Percentiles rank a stretch among this genome's conserved stretches.
Conservation (phyloP, 768 basidiomycete species). For the Chlorophyllum brunneum region DNA sequence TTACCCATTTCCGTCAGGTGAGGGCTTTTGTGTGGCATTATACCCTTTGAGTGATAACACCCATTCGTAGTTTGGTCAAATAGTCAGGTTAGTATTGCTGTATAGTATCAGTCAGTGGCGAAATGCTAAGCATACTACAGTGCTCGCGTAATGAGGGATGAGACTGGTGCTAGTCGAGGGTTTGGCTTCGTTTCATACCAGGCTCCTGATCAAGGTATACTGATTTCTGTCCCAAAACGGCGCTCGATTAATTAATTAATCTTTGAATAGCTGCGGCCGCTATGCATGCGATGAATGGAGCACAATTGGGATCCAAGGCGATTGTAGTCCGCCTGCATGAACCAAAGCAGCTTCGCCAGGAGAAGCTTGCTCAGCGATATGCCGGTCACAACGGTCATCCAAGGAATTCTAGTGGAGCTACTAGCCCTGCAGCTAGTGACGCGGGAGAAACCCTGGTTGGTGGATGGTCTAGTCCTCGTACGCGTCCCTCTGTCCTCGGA, state of each 20-base stretch:
- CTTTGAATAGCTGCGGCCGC: constrained; percentile 57
- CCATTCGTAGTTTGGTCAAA: constrained; percentile 69
- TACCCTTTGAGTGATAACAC: constrained; percentile 15
- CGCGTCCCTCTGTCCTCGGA: constrained; percentile 40
- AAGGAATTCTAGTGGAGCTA: constrained; percentile 76
- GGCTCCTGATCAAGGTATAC: constrained; percentile 72
- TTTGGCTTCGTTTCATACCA: constrained; percentile 92
- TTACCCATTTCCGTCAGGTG: constrained; percentile 79
- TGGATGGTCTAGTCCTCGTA: constrained; percentile 68
- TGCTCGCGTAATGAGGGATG: constrained; percentile 91
- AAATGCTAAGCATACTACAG: constrained; percentile 31
- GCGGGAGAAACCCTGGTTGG: constrained; percentile 71
- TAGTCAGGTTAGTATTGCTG: constrained; percentile 60
- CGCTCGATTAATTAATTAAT: constrained; percentile 3
- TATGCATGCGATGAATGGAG: constrained; percentile 79
- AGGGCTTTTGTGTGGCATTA: constrained; percentile 16
- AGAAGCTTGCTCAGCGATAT: constrained; percentile 83
- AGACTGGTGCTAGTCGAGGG: constrained; percentile 74
- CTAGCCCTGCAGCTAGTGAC: constrained; percentile 80
- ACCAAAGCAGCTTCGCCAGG: constrained; percentile 87
- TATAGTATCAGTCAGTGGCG: neutral
- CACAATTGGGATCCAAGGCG: constrained; percentile 65
- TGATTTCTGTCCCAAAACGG: constrained; percentile 2
- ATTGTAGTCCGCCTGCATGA: constrained; percentile 87
- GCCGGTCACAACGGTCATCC: constrained; percentile 72